These are phyloP conservation scores for Symbiodinium pilosum DNA, from an alignment of 73 alveolate species.

Conservation along the genomic window DNA sequence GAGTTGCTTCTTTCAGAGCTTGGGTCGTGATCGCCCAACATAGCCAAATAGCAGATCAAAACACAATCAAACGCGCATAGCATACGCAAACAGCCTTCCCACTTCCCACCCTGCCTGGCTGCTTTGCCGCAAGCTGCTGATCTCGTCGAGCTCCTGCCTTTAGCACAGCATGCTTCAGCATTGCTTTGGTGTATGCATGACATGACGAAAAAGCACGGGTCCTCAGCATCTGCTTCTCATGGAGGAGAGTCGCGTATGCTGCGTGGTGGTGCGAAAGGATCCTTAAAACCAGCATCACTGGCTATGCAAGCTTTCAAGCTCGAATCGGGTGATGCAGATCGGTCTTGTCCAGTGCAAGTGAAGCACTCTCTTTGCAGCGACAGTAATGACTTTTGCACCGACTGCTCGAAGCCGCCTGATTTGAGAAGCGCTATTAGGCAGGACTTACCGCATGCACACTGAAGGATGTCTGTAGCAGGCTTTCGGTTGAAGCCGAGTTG, in stretches of 20 bases:
- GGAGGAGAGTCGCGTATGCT: neutral
- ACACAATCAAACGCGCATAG: no score
- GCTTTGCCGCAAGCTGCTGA: neutral
- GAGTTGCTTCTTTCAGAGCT: no score
- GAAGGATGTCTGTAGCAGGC: neutral
- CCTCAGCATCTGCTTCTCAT: conserved; percentile 50
- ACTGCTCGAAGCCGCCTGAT: neutral
- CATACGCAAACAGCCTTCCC: no score
- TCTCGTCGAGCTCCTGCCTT: conserved; percentile 3
- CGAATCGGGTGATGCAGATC: no score
- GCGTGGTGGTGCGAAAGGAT: conserved; percentile 37
- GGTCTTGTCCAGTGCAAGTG: neutral
- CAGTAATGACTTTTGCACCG: neutral
- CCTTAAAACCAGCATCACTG: conserved; percentile 1
- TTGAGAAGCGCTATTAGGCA: no score
- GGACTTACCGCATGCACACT: no score
- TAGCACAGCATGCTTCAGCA: neutral
- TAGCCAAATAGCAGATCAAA: no score
- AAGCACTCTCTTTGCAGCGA: neutral
- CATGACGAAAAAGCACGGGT: neutral
- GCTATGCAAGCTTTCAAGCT: no score
- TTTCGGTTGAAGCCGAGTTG: neutral
- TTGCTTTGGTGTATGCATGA: no score
- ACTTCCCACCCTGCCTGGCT: no score
- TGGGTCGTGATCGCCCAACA: no score